Base-by-base conservation (phyloP, 225 moss, liverwort and hornwort genomes). In the Bryoerythrophyllum caledonicum region DNA sequence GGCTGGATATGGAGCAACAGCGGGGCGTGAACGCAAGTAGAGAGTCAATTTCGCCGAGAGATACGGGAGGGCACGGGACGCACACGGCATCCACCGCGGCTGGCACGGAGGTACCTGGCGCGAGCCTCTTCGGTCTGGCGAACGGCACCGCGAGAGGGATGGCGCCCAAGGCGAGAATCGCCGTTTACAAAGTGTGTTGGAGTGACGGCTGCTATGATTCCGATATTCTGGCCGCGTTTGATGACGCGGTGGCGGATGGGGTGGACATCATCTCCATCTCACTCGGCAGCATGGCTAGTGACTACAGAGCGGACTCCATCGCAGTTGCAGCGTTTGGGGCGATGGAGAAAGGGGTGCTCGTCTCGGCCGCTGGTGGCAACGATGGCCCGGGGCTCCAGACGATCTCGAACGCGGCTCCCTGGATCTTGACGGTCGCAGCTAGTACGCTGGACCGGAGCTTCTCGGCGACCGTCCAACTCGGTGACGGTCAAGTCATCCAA, bases 61-160 rank as follows among this genome's bases (percentile, higher is more conserved):
- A 96, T 11, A 77, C 72, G 3, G 44, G 60, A 3, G 93, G 93
- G 2, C 95, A 96, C 40, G 95, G 95, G 20, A 76, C 90, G 0
- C 95, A 93, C 75, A 96, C 93, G 2, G 58, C 91, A 0, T 96
- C 95, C 46, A 96, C 93, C 1, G 86, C 84, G 0, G 93, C 85
- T 1, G 95, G 93, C 15, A 4, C 68, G 2, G 7, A 14, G 5
- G 69, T 28, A 4, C 5, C 51, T 17, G 56, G 13, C 20, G 80
- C 67, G 1, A 86, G 35, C 48, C 61, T 72, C 24, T 73, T 81
- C 30, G 88, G 88, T 2, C 78, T 81, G n/a, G 77, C 71, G 1
- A 38, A 53, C 0, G 79, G 81, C 1, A 73, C 67, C 52, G 76
- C 78, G 3, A 23, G 78, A 30, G 81, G 82, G 14, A 71, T 87